A percentile compares a stretch with the other conserved stretches of the same genome.
These are phyloP conservation scores for Rhizopogon salebrosus DNA, from an alignment of 768 basidiomycete genomes.

Conservation along the genomic window DNA sequence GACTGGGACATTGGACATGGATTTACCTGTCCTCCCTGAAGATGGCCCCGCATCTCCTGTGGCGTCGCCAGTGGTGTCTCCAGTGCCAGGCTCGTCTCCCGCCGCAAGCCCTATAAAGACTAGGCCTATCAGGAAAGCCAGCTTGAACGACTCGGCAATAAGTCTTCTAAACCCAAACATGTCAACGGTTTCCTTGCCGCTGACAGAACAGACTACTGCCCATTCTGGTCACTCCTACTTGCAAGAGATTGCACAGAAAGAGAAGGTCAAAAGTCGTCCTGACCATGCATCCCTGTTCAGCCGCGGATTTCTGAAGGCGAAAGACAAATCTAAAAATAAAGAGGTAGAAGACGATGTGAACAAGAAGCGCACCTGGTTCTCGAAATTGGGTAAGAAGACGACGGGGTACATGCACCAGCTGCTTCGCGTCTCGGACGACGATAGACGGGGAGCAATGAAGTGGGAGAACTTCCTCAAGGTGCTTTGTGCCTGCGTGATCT, in stretches of 20 bases:
- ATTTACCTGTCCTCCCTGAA: constrained; percentile 19
- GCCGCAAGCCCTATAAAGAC: constrained; percentile 22
- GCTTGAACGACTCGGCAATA: constrained; percentile 14
- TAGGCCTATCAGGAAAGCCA: constrained; percentile 1
- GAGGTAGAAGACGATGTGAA: constrained; percentile 19
- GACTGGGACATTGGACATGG: constrained; percentile 17
- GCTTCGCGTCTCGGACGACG: constrained; percentile 49
- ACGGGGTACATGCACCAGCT: constrained; percentile 59
- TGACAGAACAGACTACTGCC: constrained; percentile 42
- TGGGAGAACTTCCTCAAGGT: constrained; percentile 81
- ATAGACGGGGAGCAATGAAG: constrained; percentile 60
- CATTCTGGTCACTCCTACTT: constrained; percentile 73
- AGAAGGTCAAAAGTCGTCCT: constrained; percentile 68
- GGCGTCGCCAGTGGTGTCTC: constrained; percentile 12
- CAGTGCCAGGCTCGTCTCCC: constrained; percentile 6
- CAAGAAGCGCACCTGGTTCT: constrained; percentile 51
- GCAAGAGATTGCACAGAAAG: constrained; percentile 47
- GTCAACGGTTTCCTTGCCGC: constrained; percentile 39
- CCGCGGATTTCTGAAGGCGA: constrained; percentile 45
- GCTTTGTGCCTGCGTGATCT: not conserved
- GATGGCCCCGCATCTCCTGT: constrained; percentile 10
- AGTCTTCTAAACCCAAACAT: constrained; percentile 19
- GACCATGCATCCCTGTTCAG: constrained; percentile 49
- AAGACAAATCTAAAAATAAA: constrained; percentile 29
- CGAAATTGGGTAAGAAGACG: constrained; percentile 55